These are phyloP conservation scores for Collybia nuda DNA, from an alignment of 768 basidiomycete species.

Conservation along the genomic window DNA sequence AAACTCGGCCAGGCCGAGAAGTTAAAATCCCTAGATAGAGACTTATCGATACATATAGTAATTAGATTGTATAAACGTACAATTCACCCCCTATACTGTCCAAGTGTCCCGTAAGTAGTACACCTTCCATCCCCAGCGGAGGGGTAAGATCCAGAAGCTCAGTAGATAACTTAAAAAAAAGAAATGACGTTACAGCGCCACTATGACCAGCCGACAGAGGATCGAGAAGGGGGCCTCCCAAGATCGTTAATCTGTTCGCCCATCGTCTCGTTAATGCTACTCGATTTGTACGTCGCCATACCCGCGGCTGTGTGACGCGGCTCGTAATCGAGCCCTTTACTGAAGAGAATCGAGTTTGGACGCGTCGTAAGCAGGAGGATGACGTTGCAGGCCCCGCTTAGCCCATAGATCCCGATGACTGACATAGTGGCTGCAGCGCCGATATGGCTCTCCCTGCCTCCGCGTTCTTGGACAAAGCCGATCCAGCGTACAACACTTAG, in stretches of 20 bases:
- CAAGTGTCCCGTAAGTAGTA: too few species aligned
- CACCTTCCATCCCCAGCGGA: too few species aligned
- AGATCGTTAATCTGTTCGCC: constrained; percentile 2
- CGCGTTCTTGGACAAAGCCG: constrained; percentile 9
- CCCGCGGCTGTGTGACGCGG: too few species aligned
- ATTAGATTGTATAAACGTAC: too few species aligned
- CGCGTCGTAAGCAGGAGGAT: constrained; percentile 9
- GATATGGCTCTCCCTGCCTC: constrained; percentile 1
- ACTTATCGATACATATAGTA: too few species aligned
- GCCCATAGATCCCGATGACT: constrained; percentile 4
- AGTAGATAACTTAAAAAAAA: too few species aligned
- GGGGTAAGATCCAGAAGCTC: too few species aligned
- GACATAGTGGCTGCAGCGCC: constrained; percentile 4
- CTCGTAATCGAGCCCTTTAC: neutral
- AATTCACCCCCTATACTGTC: too few species aligned
- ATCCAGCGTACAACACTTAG: constrained; percentile 10
- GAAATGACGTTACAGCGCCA: neutral
- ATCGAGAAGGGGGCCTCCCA: constrained; percentile 7
- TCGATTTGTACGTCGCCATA: neutral
- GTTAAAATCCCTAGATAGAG: too few species aligned
- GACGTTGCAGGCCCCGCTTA: constrained; percentile 3
- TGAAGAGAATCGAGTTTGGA: constrained; percentile 8
- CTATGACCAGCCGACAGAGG: constrained; percentile 1
- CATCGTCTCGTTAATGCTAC: neutral
- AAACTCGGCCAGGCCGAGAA: too few species aligned